phyloP scores from a whole-genome alignment of 306 rosid species.

The Datisca glomerata region DNA sequence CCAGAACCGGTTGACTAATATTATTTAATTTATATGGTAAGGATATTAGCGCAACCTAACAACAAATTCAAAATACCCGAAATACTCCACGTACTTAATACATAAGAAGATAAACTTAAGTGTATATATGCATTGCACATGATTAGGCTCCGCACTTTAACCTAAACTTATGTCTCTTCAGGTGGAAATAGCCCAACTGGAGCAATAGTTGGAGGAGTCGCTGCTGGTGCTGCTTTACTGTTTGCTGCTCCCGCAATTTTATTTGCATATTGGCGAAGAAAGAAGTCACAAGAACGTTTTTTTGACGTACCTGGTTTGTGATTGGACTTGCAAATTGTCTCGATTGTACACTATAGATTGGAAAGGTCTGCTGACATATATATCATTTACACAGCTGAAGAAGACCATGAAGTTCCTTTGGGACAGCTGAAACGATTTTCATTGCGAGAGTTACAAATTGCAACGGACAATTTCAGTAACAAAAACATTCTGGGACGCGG shows the following conservation, averaged over 20 bases:
- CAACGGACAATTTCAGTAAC: conserved; percentile 15
- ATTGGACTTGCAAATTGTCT: neutral
- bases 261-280: conserved; percentile 10
- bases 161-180: neutral
- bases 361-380: neutral
- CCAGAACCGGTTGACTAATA: no score
- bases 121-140: neutral
- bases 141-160: neutral
- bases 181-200: conserved; percentile 11
- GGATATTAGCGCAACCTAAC: no score
- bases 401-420: conserved; percentile 10
- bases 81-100: no score
- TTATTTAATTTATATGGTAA: no score
- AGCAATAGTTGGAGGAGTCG: conserved; percentile 17
- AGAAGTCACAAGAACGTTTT: conserved; percentile 9
- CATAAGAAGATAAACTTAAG: no score
- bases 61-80: no score
- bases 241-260: conserved; percentile 14
- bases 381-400: conserved; percentile 10
- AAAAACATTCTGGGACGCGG: conserved; percentile 17
- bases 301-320: conserved; percentile 15
- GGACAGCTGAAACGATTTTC: conserved; percentile 16
- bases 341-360: neutral
- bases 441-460: conserved; percentile 13
- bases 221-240: conserved; percentile 17